These are phyloP conservation scores for Pythium aphanidermatum DNA, from an alignment of 352 stramenopile genomes.

Conservation along the genomic window DNA sequence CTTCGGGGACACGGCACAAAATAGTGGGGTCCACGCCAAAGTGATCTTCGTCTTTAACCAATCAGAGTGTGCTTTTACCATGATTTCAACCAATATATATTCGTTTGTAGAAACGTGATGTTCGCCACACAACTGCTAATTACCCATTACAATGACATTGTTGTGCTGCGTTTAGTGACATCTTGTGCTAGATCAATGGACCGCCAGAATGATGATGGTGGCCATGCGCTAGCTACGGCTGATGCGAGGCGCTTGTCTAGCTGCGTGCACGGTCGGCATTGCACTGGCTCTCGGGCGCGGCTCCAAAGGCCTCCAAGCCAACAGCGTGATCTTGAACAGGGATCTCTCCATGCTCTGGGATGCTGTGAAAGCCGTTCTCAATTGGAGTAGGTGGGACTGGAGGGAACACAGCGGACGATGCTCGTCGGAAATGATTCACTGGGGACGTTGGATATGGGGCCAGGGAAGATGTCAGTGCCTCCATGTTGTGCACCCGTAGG, in stretches of 20 bases:
- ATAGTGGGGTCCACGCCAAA: constrained; percentile 8
- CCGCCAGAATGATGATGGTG: too few species aligned
- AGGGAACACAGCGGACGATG: constrained; percentile 23
- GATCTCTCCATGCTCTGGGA: too few species aligned
- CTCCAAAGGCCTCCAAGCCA: too few species aligned
- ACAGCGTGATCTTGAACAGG: too few species aligned
- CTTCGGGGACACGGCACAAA: not conserved
- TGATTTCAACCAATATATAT: not conserved
- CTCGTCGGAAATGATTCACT: constrained; percentile 56
- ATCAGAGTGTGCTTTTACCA: not conserved
- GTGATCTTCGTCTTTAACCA: constrained; percentile 1
- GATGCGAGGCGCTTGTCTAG: too few species aligned
- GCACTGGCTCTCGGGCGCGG: too few species aligned
- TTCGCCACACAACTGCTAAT: too few species aligned
- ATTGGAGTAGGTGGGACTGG: constrained; percentile 18
- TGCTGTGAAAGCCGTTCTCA: constrained; percentile 1
- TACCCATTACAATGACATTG: too few species aligned
- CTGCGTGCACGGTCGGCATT: too few species aligned
- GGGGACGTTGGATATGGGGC: constrained; percentile 56
- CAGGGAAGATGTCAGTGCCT: constrained; percentile 35
- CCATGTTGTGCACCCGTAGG: constrained; percentile 42
- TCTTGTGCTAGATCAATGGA: too few species aligned
- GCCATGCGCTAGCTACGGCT: too few species aligned
- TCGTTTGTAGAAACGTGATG: not conserved
- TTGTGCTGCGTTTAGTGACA: too few species aligned